phyloP scores from a whole-genome alignment of 306 rosid species.

The Herpetospermum pedunculosum region DNA sequence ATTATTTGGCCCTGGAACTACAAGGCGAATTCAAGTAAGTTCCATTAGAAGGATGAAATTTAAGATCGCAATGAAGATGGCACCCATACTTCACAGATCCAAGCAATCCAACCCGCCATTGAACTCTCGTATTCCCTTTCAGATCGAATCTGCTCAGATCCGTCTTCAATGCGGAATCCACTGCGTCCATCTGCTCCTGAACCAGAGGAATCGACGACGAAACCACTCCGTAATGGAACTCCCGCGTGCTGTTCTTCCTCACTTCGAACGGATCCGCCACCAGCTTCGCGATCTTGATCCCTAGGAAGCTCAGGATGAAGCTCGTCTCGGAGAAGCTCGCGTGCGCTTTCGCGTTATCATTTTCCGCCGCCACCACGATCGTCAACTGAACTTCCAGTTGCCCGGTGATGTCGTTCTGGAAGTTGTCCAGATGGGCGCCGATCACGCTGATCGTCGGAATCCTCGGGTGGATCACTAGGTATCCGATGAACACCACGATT shows the following conservation, averaged over 20 bases:
- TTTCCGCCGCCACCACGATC: slow-evolving; percentile 37
- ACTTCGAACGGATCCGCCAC: slow-evolving; percentile 36
- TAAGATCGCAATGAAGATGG: slow-evolving; percentile 46
- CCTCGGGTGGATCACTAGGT: slow-evolving; percentile 62
- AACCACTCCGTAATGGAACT: slow-evolving; percentile 29
- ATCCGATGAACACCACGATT: slow-evolving; percentile 37
- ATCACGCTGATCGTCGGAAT: slow-evolving; percentile 40
- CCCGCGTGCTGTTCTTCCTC: slow-evolving; percentile 24
- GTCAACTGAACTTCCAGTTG: slow-evolving; percentile 38
- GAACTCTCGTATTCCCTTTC: slow-evolving; percentile 38
- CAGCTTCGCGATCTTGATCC: slow-evolving; percentile 29
- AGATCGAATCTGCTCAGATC: slow-evolving; percentile 32
- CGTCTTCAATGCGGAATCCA: slow-evolving; percentile 33
- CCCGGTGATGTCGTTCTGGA: slow-evolving; percentile 33
- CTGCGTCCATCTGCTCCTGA: slow-evolving; percentile 31
- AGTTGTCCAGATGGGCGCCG: slow-evolving; percentile 32
- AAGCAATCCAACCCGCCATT: slow-evolving; percentile 50
- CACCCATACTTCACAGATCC: slow-evolving; percentile 52
- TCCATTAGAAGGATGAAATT: slow-evolving; percentile 48
- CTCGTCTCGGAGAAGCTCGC: slow-evolving; percentile 46
- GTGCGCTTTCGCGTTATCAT: slow-evolving; percentile 60
- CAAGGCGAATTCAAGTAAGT: slow-evolving; percentile 38
- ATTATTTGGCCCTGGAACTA: slow-evolving; percentile 49
- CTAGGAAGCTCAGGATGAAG: slow-evolving; percentile 40
- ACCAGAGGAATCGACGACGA: slow-evolving; percentile 41